These are phyloP conservation scores for Emericellopsis cladophorae DNA, from an alignment of 2,329 filamentous ascomycete genomes.

Conservation along the genomic window DNA sequence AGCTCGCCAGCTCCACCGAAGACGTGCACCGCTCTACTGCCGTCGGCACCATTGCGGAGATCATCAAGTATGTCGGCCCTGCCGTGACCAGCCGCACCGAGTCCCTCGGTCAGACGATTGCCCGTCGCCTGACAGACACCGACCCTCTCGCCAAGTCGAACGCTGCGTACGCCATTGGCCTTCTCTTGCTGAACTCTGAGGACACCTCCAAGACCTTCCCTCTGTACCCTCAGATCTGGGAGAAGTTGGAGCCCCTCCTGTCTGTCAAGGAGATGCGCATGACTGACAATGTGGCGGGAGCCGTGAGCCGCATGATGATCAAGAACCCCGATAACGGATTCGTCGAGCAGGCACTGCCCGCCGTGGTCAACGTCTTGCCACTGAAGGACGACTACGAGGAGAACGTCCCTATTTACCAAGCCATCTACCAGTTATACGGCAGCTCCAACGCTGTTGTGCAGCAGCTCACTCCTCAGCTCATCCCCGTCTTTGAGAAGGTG, in stretches of 20 bases:
- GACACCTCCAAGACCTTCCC: constrained; percentile 58
- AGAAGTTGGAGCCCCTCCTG: constrained; percentile 77
- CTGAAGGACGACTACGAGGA: constrained; percentile 92
- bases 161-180: constrained; percentile 79
- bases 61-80: constrained; percentile 69
- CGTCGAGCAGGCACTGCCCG: constrained; percentile 68
- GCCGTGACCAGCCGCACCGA: constrained; percentile 74
- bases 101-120: constrained; percentile 63
- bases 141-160: constrained; percentile 91
- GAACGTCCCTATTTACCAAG: constrained; percentile 86
- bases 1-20: constrained; percentile 77
- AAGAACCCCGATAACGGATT: constrained; percentile 76
- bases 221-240: constrained; percentile 65
- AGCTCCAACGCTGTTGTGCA: constrained; percentile 49
- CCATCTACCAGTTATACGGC: constrained; percentile 75
- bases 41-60: constrained; percentile 85
- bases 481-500: constrained; percentile 62
- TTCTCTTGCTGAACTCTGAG: constrained; percentile 71
- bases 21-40: constrained; percentile 79
- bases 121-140: constrained; percentile 80
- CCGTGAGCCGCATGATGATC: constrained; percentile 83
- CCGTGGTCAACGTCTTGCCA: constrained; percentile 66
- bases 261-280: constrained; percentile 66
- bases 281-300: constrained; percentile 87
- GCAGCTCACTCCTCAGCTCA: constrained; percentile 54